Evolutionary conservation across 805 yeast species (phyloP), one percentile per base, ranked within the genome.

Genomic region (Starmerella asiatica): DNA sequence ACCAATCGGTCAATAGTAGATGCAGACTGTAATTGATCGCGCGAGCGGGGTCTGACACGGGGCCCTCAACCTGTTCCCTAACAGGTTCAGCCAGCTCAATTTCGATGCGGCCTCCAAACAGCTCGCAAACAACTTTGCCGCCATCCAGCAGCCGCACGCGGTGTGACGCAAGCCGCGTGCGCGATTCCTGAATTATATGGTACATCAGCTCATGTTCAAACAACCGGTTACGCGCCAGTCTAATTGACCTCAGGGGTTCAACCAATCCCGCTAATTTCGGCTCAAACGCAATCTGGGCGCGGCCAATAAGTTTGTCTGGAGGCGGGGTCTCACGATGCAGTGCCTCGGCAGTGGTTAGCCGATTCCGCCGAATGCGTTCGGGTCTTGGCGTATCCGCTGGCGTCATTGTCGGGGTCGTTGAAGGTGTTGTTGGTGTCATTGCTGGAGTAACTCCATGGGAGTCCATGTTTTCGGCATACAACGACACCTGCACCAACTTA

Each of bases 181-280:
- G 69, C 1, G 93, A 83, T 58, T 88, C 98, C 46, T 76, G 72
- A 19, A 76, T 67, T 40, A 88, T 59, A 50, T 78, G 85, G 57
- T 72, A 74, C 62, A 83, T 83, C 39, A 88, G 64, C 57, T 88
- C 97, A 53, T 82, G 91, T 54, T 88, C 97, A 61, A 88, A 88
- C 6, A 86, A 64, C 43, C 73, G 71, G 46, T 70, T 76, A 34
- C 95, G 68, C 0, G 93, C 85, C 37, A 62, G 71, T 28, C 70
- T 67, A 21, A 88, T 73, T 14, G 45, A 38, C 12, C 50, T 73
- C 76, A 19, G 34, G 5, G 44, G 44, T 15, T 34, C 39, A 3
- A 21, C 29, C 7, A 42, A 29, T 2, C 15, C 21, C 8, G 17
- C 33, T 7, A 42, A 26, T 14, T 26, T 23, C n/a, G 11, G 18